A percentile compares a stretch with the other conserved stretches of the same genome.
Evolutionary conservation across 2,329 filamentous ascomycete genomes (phyloP).

Genomic region (Tolypocladium amazonense): DNA sequence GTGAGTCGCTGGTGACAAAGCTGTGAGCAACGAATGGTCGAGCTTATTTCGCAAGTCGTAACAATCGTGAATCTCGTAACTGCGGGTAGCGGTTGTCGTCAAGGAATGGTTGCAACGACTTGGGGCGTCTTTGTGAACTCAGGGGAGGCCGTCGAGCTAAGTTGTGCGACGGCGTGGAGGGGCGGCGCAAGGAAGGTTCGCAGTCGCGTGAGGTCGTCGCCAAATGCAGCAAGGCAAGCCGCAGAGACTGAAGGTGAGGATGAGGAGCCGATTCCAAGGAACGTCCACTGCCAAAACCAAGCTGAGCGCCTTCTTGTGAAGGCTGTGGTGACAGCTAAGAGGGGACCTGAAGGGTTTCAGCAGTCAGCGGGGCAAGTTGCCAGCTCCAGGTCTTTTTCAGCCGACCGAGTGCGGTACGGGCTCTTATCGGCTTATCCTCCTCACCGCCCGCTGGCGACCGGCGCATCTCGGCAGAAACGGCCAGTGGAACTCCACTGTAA

Average conservation of each 20-base stretch:
- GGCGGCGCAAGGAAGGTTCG: neutral
- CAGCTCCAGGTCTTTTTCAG: neutral
- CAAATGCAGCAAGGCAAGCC: neutral
- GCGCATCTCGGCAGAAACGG: neutral
- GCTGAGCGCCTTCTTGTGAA: neutral
- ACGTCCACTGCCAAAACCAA: conserved; percentile 3
- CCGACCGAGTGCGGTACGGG: neutral
- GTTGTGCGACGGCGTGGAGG: neutral
- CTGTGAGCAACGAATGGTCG: neutral
- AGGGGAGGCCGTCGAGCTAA: neutral
- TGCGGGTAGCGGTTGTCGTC: neutral
- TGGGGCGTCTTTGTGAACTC: neutral
- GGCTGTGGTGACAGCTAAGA: neutral
- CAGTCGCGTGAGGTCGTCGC: neutral
- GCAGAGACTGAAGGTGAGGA: neutral
- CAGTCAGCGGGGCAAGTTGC: neutral
- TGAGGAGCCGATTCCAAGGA: neutral
- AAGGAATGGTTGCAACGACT: neutral
- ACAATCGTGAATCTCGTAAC: neutral
- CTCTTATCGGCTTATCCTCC: conserved; percentile 2
- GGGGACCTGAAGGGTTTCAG: neutral
- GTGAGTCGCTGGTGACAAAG: neutral
- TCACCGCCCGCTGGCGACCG: neutral
- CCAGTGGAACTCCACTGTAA: neutral
- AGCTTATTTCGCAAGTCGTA: neutral